phyloP scores from a whole-genome alignment of 495 filamentous ascomycete genomes.

The Penicillium subrubescens region DNA sequence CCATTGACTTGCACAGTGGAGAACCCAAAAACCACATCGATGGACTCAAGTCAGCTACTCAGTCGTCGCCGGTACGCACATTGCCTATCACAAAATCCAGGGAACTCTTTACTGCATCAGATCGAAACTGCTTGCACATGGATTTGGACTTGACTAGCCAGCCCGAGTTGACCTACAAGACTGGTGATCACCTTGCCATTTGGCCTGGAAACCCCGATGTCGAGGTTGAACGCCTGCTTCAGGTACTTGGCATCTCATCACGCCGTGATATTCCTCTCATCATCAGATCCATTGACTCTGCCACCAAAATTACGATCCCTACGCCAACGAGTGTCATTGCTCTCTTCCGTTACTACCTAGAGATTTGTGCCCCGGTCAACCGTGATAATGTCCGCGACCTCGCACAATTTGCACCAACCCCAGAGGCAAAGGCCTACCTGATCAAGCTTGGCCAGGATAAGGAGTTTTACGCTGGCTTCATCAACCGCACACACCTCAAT shows the following conservation, averaged over 20 bases:
- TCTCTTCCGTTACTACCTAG: constrained; percentile 51
- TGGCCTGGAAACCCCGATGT: constrained; percentile 67
- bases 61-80: constrained; percentile 34
- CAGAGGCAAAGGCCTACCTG: constrained; percentile 39
- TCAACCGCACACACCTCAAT: constrained; percentile 39
- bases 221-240: constrained; percentile 43
- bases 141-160: constrained; percentile 46
- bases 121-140: constrained; percentile 52
- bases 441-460: constrained; percentile 36
- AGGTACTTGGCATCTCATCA: constrained; percentile 35
- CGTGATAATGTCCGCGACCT: constrained; percentile 44
- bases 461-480: constrained; percentile 34
- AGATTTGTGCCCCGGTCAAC: constrained; percentile 51
- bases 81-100: constrained; percentile 37
- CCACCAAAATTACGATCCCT: constrained; percentile 41
- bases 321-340: constrained; percentile 44
- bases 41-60: constrained; percentile 26
- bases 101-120: constrained; percentile 40
- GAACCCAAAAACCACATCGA: constrained; percentile 33
- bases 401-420: constrained; percentile 46
- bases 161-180: constrained; percentile 62
- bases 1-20: constrained; percentile 43
- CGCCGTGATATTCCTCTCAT: constrained; percentile 30
- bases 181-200: constrained; percentile 77
- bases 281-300: constrained; percentile 36